Conservation (phyloP, 345 rosid genomes). For the Rhodomyrtus tomentosa region DNA sequence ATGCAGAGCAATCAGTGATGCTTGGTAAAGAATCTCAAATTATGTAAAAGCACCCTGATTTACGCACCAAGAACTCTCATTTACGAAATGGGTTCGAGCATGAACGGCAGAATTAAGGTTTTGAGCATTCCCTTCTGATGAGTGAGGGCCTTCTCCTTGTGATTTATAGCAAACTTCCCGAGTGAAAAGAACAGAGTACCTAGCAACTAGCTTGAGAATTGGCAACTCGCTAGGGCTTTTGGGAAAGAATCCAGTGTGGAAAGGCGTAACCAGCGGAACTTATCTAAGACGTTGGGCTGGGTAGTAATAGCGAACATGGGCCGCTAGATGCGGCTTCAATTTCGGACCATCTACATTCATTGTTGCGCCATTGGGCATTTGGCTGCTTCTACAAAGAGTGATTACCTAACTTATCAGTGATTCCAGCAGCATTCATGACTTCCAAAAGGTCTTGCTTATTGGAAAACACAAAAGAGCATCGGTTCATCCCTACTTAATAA, state of each 20-base stretch:
- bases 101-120: too few species aligned
- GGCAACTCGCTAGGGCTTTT: not conserved
- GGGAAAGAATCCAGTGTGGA: not conserved
- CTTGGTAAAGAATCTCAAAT: not conserved
- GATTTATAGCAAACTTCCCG: not conserved
- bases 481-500: too few species aligned
- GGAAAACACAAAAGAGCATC: too few species aligned
- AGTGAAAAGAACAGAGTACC: not conserved
- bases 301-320: not conserved
- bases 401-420: too few species aligned
- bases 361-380: too few species aligned
- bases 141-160: not conserved
- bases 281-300: not conserved
- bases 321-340: not conserved
- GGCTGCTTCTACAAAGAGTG: too few species aligned
- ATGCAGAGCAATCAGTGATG: not conserved
- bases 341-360: too few species aligned
- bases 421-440: too few species aligned
- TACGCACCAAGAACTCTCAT: not conserved
- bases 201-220: not conserved
- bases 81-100: too few species aligned
- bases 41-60: not conserved
- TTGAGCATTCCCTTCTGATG: not conserved
- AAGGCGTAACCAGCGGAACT: not conserved
- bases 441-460: too few species aligned